Percentiles rank a stretch among this genome's conserved stretches.
Evolutionary conservation across 352 stramenopile species (phyloP).

Genomic region (Pythium phragmitis): DNA sequence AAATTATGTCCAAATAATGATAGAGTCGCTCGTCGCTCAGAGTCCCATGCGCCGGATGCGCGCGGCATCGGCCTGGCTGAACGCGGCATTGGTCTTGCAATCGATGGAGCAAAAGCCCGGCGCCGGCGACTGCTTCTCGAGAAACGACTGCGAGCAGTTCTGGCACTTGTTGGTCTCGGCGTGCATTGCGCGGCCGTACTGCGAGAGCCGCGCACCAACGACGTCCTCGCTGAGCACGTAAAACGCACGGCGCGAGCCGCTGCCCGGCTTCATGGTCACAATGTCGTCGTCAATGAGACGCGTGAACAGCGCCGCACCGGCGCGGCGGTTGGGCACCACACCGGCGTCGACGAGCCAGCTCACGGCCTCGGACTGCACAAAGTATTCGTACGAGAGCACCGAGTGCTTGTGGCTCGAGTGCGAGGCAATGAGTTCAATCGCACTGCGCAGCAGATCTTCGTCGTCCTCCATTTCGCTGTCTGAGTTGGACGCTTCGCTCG

Average conservation of each 20-base stretch:
- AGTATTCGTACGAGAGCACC: conserved; percentile 82
- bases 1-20: conserved; percentile 24
- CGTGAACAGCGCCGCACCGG: conserved; percentile 52
- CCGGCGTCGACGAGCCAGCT: conserved; percentile 77
- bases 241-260: conserved; percentile 50
- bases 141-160: conserved; percentile 77
- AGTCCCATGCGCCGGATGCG: conserved; percentile 48
- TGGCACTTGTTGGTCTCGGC: conserved; percentile 79
- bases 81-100: conserved; percentile 83
- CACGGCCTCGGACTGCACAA: conserved; percentile 82
- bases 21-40: conserved; percentile 24
- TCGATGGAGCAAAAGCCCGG: conserved; percentile 86
- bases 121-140: conserved; percentile 55
- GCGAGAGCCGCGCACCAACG: conserved; percentile 49
- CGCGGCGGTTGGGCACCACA: conserved; percentile 58
- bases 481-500: conserved; percentile 45
- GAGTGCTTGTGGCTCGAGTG: conserved; percentile 69
- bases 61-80: conserved; percentile 71
- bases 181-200: conserved; percentile 66
- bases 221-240: conserved; percentile 73
- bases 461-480: conserved; percentile 51
- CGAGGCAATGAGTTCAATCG: conserved; percentile 65
- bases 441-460: conserved; percentile 55
- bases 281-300: conserved; percentile 70
- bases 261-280: conserved; percentile 63